These are phyloP conservation scores for Pseudogymnoascus sp. DNA, from an alignment of 2,329 filamentous ascomycete species.

Conservation along the genomic window DNA sequence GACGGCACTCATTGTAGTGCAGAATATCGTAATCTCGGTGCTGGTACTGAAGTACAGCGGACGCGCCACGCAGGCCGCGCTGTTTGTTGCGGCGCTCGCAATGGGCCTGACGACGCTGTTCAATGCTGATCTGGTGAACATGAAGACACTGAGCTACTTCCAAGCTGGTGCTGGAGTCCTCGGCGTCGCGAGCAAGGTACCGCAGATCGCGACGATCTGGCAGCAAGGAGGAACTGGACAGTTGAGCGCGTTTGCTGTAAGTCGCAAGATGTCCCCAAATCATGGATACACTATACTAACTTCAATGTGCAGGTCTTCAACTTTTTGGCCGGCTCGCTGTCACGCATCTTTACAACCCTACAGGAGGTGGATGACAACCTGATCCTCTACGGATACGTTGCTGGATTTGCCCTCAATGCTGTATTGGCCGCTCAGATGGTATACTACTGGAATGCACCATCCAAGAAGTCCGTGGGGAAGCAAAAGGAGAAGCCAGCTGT, in stretches of 20 bases:
- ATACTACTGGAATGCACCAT: conserved; percentile 83
- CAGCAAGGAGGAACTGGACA: conserved; percentile 84
- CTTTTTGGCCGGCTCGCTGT: conserved; percentile 86
- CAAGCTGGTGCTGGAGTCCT: conserved; percentile 79
- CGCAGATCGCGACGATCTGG: conserved; percentile 84
- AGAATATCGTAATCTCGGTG: conserved; percentile 84
- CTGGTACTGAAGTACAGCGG: conserved; percentile 80
- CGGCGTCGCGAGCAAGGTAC: conserved; percentile 82
- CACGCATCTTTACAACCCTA: conserved; percentile 93
- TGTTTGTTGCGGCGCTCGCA: conserved; percentile 71
- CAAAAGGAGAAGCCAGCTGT: conserved; percentile 23
- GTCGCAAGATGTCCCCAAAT: conserved; percentile 28
- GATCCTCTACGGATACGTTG: conserved; percentile 89
- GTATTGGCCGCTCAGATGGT: conserved; percentile 85
- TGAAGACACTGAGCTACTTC: conserved; percentile 43
- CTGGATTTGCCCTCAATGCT: conserved; percentile 81
- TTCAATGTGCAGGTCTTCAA: conserved; percentile 71
- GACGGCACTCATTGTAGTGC: conserved; percentile 80
- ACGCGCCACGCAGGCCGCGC: conserved; percentile 56
- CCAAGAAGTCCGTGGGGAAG: conserved; percentile 39
- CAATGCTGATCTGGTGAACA: conserved; percentile 54
- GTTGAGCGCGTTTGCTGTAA: conserved; percentile 89
- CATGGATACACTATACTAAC: background rate
- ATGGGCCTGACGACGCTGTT: conserved; percentile 63
- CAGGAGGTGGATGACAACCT: conserved; percentile 96